A percentile compares a stretch with the other conserved stretches of the same genome.
phyloP scores from a whole-genome alignment of 2,329 filamentous ascomycete genomes.

The Diaporthe batatas region DNA sequence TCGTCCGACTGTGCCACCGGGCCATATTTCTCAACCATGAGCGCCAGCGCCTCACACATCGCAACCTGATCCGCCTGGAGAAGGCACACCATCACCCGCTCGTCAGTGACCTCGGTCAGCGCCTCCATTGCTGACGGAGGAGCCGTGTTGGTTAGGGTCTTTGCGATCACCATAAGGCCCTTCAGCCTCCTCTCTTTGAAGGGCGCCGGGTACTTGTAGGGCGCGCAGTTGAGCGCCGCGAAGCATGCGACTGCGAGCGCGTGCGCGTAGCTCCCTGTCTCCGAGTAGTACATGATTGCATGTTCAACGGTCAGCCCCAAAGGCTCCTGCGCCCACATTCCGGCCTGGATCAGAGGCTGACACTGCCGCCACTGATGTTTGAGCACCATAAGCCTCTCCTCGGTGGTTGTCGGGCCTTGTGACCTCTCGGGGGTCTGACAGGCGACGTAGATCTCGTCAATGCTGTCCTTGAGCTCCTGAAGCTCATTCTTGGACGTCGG shows the following conservation, averaged over 20 bases:
- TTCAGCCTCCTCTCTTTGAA: conserved; percentile 66
- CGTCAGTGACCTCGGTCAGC: conserved; percentile 47
- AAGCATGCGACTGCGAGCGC: conserved; percentile 64
- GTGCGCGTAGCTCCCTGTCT: conserved; percentile 56
- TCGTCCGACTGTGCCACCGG: conserved; percentile 58
- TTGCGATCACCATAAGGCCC: conserved; percentile 64
- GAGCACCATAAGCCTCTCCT: conserved; percentile 46
- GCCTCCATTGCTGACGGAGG: conserved; percentile 52
- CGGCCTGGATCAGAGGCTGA: conserved; percentile 53
- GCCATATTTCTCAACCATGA: conserved; percentile 60
- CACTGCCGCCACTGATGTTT: conserved; percentile 54
- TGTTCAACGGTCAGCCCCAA: conserved; percentile 60
- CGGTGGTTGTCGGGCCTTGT: conserved; percentile 37
- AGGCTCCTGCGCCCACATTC: conserved; percentile 64
- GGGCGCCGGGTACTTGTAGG: conserved; percentile 63
- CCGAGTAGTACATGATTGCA: conserved; percentile 59
- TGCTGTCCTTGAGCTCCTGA: conserved; percentile 46
- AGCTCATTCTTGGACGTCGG: conserved; percentile 46
- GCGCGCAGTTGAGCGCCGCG: conserved; percentile 61
- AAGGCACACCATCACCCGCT: conserved; percentile 50
- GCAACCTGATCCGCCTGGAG: conserved; percentile 64
- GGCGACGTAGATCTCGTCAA: conserved; percentile 51
- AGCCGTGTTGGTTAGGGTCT: conserved; percentile 64
- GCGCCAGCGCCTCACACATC: conserved; percentile 66
- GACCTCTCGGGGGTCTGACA: conserved; percentile 44